A percentile compares a stretch with the other conserved stretches of the same genome.
Conservation (phyloP, 768 basidiomycete species). For the Boletus barrowsii region DNA sequence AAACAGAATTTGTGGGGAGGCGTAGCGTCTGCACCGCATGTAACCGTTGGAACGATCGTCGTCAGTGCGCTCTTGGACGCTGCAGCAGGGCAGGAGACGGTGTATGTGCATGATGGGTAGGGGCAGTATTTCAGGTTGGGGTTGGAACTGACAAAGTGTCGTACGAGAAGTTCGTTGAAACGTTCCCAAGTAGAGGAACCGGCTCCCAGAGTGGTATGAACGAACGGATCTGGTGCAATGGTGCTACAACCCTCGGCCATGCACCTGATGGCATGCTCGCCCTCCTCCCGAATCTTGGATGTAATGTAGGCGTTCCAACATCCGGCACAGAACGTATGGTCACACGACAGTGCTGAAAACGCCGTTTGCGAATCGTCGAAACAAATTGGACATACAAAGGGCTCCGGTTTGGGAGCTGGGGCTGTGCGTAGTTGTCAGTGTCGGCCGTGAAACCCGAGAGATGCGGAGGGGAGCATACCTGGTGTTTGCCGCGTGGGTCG, state of each 20-base stretch:
- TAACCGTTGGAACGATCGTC: constrained; percentile 83
- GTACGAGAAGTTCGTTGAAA: constrained; percentile 83
- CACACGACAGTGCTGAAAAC: constrained; percentile 73
- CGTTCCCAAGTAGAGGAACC: constrained; percentile 57
- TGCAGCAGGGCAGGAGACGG: constrained; percentile 86
- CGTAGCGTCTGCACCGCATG: constrained; percentile 65
- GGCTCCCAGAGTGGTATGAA: constrained; percentile 54
- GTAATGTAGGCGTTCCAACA: constrained; percentile 83
- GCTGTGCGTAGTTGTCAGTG: constrained; percentile 6
- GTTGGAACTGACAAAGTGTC: constrained; percentile 87
- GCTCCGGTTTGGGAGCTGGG: constrained; percentile 34
- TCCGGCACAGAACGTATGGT: constrained; percentile 76
- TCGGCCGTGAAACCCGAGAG: not conserved
- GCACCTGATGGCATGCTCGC: constrained; percentile 68
- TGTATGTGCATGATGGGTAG: constrained; percentile 89
- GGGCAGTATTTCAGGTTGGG: constrained; percentile 90
- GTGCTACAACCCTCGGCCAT: constrained; percentile 78
- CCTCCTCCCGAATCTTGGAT: constrained; percentile 82
- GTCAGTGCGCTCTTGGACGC: constrained; percentile 71
- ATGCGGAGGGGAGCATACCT: constrained; percentile 10
- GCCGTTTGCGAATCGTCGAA: constrained; percentile 76
- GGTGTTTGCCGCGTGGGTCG: constrained; percentile 30
- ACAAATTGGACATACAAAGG: constrained; percentile 92
- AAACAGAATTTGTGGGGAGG: constrained; percentile 85
- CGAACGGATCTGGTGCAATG: constrained; percentile 61